Conservation (phyloP, 2,329 filamentous ascomycete species). For the Talaromyces verruculosus region DNA sequence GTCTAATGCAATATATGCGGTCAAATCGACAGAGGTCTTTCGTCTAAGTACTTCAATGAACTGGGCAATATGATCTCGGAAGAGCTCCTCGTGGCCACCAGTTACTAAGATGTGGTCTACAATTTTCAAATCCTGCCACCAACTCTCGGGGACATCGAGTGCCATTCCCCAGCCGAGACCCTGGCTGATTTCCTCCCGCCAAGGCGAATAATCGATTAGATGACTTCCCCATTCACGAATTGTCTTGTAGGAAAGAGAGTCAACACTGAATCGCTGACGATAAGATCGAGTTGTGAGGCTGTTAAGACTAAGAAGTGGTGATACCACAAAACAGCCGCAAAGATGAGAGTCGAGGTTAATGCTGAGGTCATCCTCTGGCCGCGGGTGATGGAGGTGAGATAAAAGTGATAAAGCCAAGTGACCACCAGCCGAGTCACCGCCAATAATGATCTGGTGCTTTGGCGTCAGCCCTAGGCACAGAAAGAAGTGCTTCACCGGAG, state of each 20-base stretch:
- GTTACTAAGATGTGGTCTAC: neutral
- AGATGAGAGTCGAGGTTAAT: neutral
- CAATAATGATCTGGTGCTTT: neutral
- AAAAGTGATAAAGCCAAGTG: neutral
- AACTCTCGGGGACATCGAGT: neutral
- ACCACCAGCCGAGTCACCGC: neutral
- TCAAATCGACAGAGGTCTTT: neutral
- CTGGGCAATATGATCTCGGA: neutral
- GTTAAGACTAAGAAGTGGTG: neutral
- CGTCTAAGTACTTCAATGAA: neutral
- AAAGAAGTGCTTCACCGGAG: neutral
- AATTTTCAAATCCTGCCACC: neutral
- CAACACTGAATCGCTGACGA: neutral
- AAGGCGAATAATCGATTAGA: neutral
- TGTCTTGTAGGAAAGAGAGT: neutral
- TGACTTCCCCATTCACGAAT: neutral
- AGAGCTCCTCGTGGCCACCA: neutral
- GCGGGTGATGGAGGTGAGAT: neutral
- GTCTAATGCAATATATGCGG: neutral
- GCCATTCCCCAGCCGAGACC: neutral
- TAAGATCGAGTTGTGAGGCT: neutral
- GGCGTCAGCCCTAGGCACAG: neutral
- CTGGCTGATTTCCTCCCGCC: neutral
- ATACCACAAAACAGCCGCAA: neutral
- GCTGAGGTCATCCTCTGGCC: neutral